Conservation (phyloP, 192 early-diverging fungal genomes). For the Coemansia sp. region DNA sequence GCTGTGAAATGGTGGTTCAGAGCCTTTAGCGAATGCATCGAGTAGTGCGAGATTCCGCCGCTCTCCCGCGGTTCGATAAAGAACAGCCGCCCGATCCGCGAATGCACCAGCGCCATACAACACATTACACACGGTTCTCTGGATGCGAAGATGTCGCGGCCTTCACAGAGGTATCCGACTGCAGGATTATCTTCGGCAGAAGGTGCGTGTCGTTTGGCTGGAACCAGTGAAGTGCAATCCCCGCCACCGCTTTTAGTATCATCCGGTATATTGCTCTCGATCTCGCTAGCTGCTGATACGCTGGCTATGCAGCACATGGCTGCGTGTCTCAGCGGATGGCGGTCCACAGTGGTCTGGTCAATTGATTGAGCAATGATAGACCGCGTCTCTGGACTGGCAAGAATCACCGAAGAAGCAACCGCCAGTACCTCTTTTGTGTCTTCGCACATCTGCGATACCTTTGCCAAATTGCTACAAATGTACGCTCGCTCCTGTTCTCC, state of each 20-base stretch:
- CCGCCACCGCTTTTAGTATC: neutral
- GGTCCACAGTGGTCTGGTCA: constrained; percentile 50
- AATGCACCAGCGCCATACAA: constrained; percentile 92
- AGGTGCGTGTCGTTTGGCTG: neutral
- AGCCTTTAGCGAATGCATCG: constrained; percentile 31
- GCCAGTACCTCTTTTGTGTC: neutral
- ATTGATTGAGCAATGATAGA: constrained; percentile 50
- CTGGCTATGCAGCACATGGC: constrained; percentile 74
- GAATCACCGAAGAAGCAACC: neutral
- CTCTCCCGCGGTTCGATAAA: constrained; percentile 29
- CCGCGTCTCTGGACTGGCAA: constrained; percentile 56
- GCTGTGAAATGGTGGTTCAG: constrained; percentile 52
- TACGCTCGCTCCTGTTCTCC: constrained; percentile 20
- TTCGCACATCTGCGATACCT: constrained; percentile 1
- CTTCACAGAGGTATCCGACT: constrained; percentile 73
- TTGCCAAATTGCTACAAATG: neutral
- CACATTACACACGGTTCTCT: constrained; percentile 94
- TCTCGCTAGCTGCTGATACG: constrained; percentile 64
- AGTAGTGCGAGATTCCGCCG: constrained; percentile 35
- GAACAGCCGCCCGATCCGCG: constrained; percentile 85
- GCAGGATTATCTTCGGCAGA: neutral
- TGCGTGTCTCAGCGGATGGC: constrained; percentile 76
- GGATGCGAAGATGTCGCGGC: constrained; percentile 76
- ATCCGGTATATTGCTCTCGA: constrained; percentile 3
- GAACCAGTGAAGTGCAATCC: neutral